Conservation (phyloP, 257 asterid species). For the Petrea volubilis region DNA sequence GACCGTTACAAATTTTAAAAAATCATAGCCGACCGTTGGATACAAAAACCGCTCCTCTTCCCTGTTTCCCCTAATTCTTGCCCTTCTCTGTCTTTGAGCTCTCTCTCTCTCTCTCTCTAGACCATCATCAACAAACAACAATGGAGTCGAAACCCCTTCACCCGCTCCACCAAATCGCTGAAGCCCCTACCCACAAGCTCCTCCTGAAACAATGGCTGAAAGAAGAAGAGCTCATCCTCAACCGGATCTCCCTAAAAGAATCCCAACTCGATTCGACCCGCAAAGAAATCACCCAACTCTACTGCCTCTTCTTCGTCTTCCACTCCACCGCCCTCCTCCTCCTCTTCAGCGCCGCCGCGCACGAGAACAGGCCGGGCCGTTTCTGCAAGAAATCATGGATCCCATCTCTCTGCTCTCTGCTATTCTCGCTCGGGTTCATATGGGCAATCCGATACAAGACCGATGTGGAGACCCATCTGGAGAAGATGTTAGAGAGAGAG, state of each 20-base stretch:
- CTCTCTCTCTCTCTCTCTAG: not conserved
- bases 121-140: slow-evolving; percentile 9
- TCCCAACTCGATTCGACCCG: slow-evolving; percentile 73
- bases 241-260: slow-evolving; percentile 73
- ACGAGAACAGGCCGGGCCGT: not conserved
- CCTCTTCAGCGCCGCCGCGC: slow-evolving; percentile 61
- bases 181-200: slow-evolving; percentile 81
- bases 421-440: slow-evolving; percentile 52
- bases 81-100: not conserved
- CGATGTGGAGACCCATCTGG: slow-evolving; percentile 58
- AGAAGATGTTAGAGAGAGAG: slow-evolving; percentile 75
- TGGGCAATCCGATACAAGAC: slow-evolving; percentile 73
- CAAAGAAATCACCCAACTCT: slow-evolving; percentile 71
- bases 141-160: slow-evolving; percentile 56
- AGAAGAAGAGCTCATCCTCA: slow-evolving; percentile 83
- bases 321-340: slow-evolving; percentile 80
- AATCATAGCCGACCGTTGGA: slow-evolving; percentile 38
- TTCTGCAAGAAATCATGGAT: slow-evolving; percentile 60
- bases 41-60: slow-evolving; percentile 26
- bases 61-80: not conserved
- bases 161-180: slow-evolving; percentile 87
- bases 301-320: slow-evolving; percentile 87
- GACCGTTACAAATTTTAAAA: slow-evolving; percentile 57
- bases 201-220: slow-evolving; percentile 95
- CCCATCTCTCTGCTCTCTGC: slow-evolving; percentile 58